phyloP scores from a whole-genome alignment of 805 yeast species.

The Cyberlindnera meyerae region DNA sequence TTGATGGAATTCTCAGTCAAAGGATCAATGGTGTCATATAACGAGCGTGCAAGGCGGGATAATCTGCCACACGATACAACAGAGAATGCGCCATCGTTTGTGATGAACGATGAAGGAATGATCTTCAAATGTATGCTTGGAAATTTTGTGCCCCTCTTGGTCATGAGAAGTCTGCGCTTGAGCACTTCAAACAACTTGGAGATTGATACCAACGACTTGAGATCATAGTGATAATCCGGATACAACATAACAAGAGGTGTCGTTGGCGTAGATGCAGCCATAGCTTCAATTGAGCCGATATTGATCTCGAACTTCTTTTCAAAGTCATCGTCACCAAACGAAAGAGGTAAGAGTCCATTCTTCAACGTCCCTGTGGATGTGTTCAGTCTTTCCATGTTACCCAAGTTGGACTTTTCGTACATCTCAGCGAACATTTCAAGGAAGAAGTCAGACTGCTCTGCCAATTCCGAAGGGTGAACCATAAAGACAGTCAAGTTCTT shows the following conservation, averaged over 20 bases:
- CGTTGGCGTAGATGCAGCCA: background rate
- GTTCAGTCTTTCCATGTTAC: conserved; percentile 31
- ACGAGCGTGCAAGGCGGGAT: conserved; percentile 42
- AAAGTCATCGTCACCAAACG: conserved; percentile 1
- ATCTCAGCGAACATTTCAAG: conserved; percentile 36
- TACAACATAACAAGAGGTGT: conserved; percentile 11
- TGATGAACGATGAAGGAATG: conserved; percentile 38
- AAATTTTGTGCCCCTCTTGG: conserved; percentile 2
- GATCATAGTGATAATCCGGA: conserved; percentile 17
- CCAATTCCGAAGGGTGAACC: conserved; percentile 31
- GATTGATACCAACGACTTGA: conserved; percentile 43
- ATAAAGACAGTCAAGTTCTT: conserved; percentile 52
- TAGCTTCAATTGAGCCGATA: background rate
- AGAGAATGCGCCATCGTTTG: conserved; percentile 30
- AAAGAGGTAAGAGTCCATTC: conserved; percentile 12
- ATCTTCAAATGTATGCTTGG: conserved; percentile 29
- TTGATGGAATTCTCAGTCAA: conserved; percentile 31
- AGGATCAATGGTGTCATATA: conserved; percentile 55
- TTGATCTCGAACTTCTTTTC: conserved; percentile 1
- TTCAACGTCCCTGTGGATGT: conserved; percentile 16
- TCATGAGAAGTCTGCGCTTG: conserved; percentile 28
- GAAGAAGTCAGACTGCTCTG: conserved; percentile 31
- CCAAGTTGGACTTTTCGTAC: conserved; percentile 47
- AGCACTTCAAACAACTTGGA: conserved; percentile 45
- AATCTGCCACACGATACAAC: conserved; percentile 32